Evolutionary conservation across 2,329 filamentous ascomycete genomes (phyloP), one percentile per base, ranked within the genome.

Genomic region (Periconia macrospinosa): DNA sequence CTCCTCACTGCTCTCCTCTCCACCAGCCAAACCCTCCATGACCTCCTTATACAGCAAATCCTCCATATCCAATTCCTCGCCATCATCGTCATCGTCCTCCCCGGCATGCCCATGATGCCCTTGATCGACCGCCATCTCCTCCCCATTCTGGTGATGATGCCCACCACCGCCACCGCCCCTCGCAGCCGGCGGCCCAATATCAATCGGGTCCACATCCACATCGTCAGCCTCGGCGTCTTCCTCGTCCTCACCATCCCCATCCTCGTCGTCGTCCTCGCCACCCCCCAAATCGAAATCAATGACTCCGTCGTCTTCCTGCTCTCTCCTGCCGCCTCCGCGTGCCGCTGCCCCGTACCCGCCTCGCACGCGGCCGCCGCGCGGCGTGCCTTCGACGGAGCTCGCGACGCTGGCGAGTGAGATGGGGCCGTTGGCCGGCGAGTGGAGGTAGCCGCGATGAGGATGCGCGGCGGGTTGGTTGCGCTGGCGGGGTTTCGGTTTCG

Each of bases 41-140:
- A 79, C 75, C 63, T 76, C 71, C 59, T 77, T 76, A 47, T 66
- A 78, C 61, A 70, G 68, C 66, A 54, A 73, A 61, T 78, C 77
- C 27, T 76, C 75, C 23, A 72, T 69, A 18, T 72, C 71, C 7
- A 69, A 67, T 1, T 72, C 69, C 8, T n/a, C n/a, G 1, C 55
- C 53, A 9, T 56, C 58, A 43, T 54, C 51, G 3, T 42, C 50
- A 33, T 49, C 44, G 6, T 37, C 33, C 10, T 53, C 55, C 52
- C 50, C 54, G 45, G 52, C 46, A 40, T 55, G 52, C 2, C 30
- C 47, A n/a, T 42, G 41, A n/a, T n/a, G 45, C 49, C 23, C 23
- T 20, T 54, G 56, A 33, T 55, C 54, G 9, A 45, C 49, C 52
- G n/a, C n/a, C n/a, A n/a, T n/a, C n/a, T n/a, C n/a, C n/a, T n/a